Percentiles rank a stretch among this genome's conserved stretches.
Evolutionary conservation across 78 protist species (phyloP).

Genomic region (Tieghemostelium lacteum): DNA sequence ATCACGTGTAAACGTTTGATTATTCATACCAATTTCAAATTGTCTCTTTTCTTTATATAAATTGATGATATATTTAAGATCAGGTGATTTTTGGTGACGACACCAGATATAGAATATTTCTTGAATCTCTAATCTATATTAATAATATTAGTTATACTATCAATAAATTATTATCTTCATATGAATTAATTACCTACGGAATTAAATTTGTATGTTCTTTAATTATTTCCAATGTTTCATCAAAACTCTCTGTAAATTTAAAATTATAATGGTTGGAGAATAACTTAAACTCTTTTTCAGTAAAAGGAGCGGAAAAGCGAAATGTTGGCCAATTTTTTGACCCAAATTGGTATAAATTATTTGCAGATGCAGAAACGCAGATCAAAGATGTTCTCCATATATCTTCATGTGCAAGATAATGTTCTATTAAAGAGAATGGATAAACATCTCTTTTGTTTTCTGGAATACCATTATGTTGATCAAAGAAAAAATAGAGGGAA

Average conservation of each 20-base stretch:
- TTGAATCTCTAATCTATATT: background rate
- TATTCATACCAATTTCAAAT: background rate
- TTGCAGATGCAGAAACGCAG: constrained; percentile 1
- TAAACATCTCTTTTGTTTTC: background rate
- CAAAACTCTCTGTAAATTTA: background rate
- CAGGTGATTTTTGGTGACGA: background rate
- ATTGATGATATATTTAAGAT: background rate
- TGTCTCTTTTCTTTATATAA: background rate
- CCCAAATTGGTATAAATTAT: background rate
- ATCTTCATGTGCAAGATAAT: background rate
- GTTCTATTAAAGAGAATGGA: background rate
- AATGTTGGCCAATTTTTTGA: constrained; percentile 4
- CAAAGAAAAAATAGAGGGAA: background rate
- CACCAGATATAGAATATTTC: background rate
- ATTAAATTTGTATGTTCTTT: background rate
- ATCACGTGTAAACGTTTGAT: background rate
- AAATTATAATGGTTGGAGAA: background rate
- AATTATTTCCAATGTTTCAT: background rate
- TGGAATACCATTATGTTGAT: constrained; percentile 3
- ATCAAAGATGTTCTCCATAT: background rate
- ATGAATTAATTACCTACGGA: background rate
- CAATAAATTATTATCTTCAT: background rate
- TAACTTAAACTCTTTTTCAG: background rate
- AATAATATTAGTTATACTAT: background rate
- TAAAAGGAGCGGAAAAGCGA: background rate